Base-by-base conservation (phyloP, 148 eudicot genomes). In the Agrostemma githago region DNA sequence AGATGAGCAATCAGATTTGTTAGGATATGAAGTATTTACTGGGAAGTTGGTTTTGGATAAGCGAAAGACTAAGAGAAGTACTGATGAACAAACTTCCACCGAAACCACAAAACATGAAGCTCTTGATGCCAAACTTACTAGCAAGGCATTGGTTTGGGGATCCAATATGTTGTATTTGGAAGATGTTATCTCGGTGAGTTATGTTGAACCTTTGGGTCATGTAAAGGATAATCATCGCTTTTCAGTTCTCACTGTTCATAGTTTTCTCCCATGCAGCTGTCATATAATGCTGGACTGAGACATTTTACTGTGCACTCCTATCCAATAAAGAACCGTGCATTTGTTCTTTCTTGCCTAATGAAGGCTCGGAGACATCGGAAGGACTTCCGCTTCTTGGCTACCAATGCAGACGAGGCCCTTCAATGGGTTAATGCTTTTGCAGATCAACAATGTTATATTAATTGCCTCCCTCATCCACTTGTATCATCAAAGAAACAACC, bases 361-460 rank as follows among this genome's bases (percentile, higher is more conserved):
- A 95, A 87, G 82, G 71, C 82, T 76, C 85, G 73, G 74, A 90
- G 97, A 86, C 81, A 81, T 75, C 86, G 84, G 76, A 92, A 95
- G 77, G 98, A 95, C 71, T 88, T 84, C 74, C 96, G 97, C 62
- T 95, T 95, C 79, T 77, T 95, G 78, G 96, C 97, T 60, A 65
- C 92, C 72, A 88, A 81, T 61, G 53, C 96, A 7, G 97, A 95
- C 12, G 99, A 92, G 80, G 99, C 99, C 70, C 72, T 87, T 70
- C 96, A 90, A 62, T 92, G 99, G 99, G 94, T 92, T 74, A 85
- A 82, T 80, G 92, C 91, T 42, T 95, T 95, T 85, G 97, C 97
- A 56, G 99, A 95, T 87, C 99, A 87, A 83, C 93, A 92, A 71
- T 95, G 99, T 78, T 92, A 82, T 84, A 85, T 95, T 21, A 95